Conservation (phyloP, 2,329 filamentous ascomycete species). For the Penicillium sclerotiorum region DNA sequence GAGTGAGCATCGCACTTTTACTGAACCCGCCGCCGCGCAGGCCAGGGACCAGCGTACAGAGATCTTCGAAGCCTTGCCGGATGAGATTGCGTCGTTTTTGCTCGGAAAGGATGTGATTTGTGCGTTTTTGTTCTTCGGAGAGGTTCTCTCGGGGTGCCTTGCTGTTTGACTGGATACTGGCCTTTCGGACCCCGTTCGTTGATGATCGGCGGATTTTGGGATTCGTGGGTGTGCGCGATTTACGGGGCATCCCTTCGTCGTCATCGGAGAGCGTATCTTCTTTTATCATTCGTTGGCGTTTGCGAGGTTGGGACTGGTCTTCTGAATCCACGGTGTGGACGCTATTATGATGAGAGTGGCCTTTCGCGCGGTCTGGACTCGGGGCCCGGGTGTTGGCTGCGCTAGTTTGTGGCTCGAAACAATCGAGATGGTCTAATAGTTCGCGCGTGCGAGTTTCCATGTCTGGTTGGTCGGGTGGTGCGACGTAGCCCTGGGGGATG, state of each 20-base stretch:
- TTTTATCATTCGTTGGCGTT: constrained; percentile 37
- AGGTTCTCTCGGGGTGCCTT: constrained; percentile 61
- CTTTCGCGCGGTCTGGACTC: constrained; percentile 50
- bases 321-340: constrained; percentile 19
- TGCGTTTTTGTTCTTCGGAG: constrained; percentile 76
- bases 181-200: constrained; percentile 41
- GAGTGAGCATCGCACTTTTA: constrained; percentile 77
- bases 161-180: constrained; percentile 29
- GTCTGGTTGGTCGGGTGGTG: constrained; percentile 60
- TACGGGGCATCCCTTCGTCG: constrained; percentile 48
- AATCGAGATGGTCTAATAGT: constrained; percentile 59
- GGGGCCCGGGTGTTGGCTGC: constrained; percentile 62
- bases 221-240: constrained; percentile 49
- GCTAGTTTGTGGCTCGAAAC: constrained; percentile 61
- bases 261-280: constrained; percentile 43
- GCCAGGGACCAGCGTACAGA: constrained; percentile 75
- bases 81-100: constrained; percentile 83
- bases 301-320: constrained; percentile 33
- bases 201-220: constrained; percentile 37
- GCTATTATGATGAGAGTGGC: constrained; percentile 7
- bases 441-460: constrained; percentile 59
- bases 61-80: constrained; percentile 77
- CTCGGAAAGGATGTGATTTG: constrained; percentile 85
- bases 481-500: constrained; percentile 61
- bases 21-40: constrained; percentile 74